These are phyloP conservation scores for Colletotrichum australisinense DNA, from an alignment of 2,329 filamentous ascomycete genomes.

Conservation along the genomic window DNA sequence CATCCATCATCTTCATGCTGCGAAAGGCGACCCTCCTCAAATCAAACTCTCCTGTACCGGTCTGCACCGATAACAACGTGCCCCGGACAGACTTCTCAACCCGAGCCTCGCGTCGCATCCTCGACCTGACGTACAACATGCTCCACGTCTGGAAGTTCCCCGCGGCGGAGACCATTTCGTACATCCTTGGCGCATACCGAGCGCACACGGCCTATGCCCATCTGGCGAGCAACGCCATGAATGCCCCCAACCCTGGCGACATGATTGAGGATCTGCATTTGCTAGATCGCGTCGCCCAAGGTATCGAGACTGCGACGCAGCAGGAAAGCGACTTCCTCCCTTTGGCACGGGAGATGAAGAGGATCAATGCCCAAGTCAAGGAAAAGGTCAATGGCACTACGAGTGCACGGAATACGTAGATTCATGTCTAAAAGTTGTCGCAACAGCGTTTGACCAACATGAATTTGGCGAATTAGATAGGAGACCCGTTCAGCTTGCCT, in stretches of 20 bases:
- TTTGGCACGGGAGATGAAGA: constrained; percentile 9
- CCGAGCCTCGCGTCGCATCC: constrained; percentile 12
- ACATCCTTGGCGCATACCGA: constrained; percentile 6
- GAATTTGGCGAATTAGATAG: not conserved
- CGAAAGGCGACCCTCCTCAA: constrained; percentile 39
- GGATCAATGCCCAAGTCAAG: constrained; percentile 8
- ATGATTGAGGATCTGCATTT: constrained; percentile 6
- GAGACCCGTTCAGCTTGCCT: not conserved
- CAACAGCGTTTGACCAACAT: too few relatives aligned
- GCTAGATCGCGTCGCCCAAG: constrained; percentile 17
- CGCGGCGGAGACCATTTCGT: not conserved
- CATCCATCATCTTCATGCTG: constrained; percentile 48
- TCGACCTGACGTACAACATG: constrained; percentile 21
- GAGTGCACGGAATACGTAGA: not conserved
- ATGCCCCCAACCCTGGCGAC: not conserved
- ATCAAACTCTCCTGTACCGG: constrained; percentile 3
- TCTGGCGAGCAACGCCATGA: constrained; percentile 12
- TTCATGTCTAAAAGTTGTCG: too few relatives aligned
- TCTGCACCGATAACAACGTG: constrained; percentile 13
- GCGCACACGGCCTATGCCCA: constrained; percentile 18
- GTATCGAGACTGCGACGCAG: not conserved
- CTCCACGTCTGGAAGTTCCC: constrained; percentile 1
- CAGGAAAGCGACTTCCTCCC: constrained; percentile 22
- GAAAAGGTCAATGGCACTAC: not conserved
- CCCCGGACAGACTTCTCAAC: constrained; percentile 8